Conservation (phyloP, 1,139 yeast genomes). For the Blastobotrys serpentis region DNA sequence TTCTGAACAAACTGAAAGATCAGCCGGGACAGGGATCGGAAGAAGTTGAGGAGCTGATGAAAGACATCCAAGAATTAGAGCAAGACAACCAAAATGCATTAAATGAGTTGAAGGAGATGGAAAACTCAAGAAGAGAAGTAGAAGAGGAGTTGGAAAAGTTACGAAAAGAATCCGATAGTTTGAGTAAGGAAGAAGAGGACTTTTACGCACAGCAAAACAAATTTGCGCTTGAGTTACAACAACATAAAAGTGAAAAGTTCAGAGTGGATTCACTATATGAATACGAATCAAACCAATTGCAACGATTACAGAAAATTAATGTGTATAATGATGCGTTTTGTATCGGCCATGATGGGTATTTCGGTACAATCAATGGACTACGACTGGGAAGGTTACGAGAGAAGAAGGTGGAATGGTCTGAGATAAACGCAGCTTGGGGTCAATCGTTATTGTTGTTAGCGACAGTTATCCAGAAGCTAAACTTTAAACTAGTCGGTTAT, state of each 20-base stretch:
- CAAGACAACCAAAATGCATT: conserved; percentile 30
- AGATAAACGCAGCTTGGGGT: conserved; percentile 90
- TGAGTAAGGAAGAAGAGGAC: conserved; percentile 45
- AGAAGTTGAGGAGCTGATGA: conserved; percentile 45
- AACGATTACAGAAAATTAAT: conserved; percentile 67
- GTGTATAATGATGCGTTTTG: conserved; percentile 79
- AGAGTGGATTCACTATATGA: conserved; percentile 63
- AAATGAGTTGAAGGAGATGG: conserved; percentile 32
- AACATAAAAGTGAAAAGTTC: conserved; percentile 53
- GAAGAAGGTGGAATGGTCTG: conserved; percentile 75
- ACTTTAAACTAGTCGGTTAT: conserved; percentile 57
- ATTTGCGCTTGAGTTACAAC: conserved; percentile 50
- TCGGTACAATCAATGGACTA: conserved; percentile 85
- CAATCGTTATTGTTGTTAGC: conserved; percentile 70
- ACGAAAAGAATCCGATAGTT: conserved; percentile 38
- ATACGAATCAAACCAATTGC: conserved; percentile 60
- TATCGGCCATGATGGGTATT: conserved; percentile 77
- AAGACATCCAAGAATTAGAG: conserved; percentile 43
- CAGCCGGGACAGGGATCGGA: conserved; percentile 49
- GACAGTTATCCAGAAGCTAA: conserved; percentile 60
- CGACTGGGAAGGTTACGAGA: conserved; percentile 66
- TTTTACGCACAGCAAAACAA: conserved; percentile 51
- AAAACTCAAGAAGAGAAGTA: conserved; percentile 42
- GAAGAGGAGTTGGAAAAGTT: conserved; percentile 25
- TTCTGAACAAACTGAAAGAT: conserved; percentile 64